Conservation (phyloP, 75 land plant genomes). For the Cunninghamia lanceolata region DNA sequence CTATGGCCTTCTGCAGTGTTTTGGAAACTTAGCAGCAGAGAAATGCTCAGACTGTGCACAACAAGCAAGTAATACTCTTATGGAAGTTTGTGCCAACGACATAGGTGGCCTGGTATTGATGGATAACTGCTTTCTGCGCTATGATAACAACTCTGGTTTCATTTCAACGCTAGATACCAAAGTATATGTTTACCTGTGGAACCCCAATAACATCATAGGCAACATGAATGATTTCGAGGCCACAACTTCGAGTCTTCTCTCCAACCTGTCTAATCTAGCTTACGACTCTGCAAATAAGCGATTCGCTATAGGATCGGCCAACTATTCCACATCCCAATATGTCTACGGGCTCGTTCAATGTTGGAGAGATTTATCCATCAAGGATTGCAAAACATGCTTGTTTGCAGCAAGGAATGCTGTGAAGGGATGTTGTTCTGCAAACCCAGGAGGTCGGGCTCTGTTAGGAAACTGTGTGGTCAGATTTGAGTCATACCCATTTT, state of each 20-base stretch:
- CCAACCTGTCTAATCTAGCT: neutral
- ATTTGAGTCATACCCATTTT: neutral
- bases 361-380: neutral
- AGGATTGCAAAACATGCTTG: neutral
- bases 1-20: neutral
- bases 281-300: neutral
- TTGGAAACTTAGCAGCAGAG: neutral
- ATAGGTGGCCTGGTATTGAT: neutral
- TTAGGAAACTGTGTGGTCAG: neutral
- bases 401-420: neutral
- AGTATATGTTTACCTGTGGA: too few species aligned
- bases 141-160: slow-evolving; percentile 1
- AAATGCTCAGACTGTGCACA: neutral
- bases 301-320: neutral
- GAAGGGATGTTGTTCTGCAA: neutral
- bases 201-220: too few species aligned
- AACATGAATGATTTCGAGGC: neutral
- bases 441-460: neutral
- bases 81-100: neutral
- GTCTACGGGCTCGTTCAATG: neutral
- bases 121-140: neutral
- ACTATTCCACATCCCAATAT: neutral
- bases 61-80: neutral
- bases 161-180: neutral
- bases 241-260: neutral